Percentiles rank a stretch among this genome's conserved stretches.
phyloP scores from a whole-genome alignment of 768 basidiomycete species.

The Lactifluus volemus region DNA sequence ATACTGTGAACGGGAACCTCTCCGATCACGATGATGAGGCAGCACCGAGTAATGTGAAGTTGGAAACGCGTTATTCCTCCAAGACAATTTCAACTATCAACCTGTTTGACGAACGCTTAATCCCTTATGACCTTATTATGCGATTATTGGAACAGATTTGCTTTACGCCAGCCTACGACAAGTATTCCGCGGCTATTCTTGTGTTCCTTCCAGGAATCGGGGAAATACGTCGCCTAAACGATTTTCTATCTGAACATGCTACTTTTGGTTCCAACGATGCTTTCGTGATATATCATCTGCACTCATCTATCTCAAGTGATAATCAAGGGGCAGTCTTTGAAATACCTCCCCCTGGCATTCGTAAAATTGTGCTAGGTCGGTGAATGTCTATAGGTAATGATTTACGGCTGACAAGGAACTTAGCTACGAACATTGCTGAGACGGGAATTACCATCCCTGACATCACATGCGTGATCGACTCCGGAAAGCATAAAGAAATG shows the following conservation, averaged over 20 bases:
- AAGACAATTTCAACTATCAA: slow-evolving; percentile 72
- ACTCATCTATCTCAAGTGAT: slow-evolving; percentile 89
- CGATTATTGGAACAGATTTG: slow-evolving; percentile 77
- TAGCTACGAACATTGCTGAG: slow-evolving; percentile 90
- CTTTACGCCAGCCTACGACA: slow-evolving; percentile 43
- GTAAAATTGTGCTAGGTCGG: slow-evolving; percentile 92
- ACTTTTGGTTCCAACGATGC: slow-evolving; percentile 51
- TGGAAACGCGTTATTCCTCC: slow-evolving; percentile 75
- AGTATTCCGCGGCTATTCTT: slow-evolving; percentile 72
- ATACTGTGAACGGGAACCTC: slow-evolving; percentile 34
- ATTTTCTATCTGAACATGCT: slow-evolving; percentile 68
- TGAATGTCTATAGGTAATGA: slow-evolving; percentile 10
- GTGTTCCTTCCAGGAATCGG: slow-evolving; percentile 93
- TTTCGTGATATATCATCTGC: slow-evolving; percentile 79
- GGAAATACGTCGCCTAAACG: slow-evolving; percentile 84
- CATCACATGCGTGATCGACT: slow-evolving; percentile 92
- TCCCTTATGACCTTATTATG: slow-evolving; percentile 88
- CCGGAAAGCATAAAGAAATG: slow-evolving; percentile 92
- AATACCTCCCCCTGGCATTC: slow-evolving; percentile 63
- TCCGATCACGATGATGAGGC: slow-evolving; percentile 59
- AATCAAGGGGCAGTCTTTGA: slow-evolving; percentile 89
- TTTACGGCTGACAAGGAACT: not conserved
- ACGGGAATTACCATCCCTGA: slow-evolving; percentile 99
- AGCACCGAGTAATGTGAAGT: slow-evolving; percentile 37
- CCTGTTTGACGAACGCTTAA: slow-evolving; percentile 76